Base-by-base conservation (phyloP, 106 monocot genomes). In the Dendrobium nobile region DNA sequence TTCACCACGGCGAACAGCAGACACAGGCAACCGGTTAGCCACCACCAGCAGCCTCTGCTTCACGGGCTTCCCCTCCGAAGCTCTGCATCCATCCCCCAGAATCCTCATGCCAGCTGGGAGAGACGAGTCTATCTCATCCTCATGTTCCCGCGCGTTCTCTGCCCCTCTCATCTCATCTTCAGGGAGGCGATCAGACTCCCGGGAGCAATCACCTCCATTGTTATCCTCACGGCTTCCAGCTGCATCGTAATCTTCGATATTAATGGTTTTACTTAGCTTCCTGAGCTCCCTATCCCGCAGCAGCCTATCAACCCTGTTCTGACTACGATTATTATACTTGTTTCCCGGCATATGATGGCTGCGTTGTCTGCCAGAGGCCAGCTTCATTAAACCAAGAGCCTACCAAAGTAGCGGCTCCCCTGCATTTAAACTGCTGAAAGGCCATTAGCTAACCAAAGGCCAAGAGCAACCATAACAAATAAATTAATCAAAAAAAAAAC, bases 1-100 rank as follows among this genome's bases (percentile, higher is more conserved):
- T 79, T 92, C 94, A 11, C 97, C 94, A 33, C 85, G 81, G 54
- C 97, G 81, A 56, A 92, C 91, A 22, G 97, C 97, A 0, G 97
- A 98, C 0, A 98, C 97, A 0, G 97, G 97, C 58, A 98, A 77
- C 79, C 97, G 79, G 80, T 98, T 98, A 0, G 97, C 97, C 44
- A 98, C 97, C 43, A 98, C 97, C 42, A 98, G 85, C 73, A 98
- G 81, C 80, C 97, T 56, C 89, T 98, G 97, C 84, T 89, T 94
- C 84, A 86, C 59, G 24, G 88, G 87, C 45, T 79, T 72, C 27
- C 80, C 90, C 37, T 79, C 84, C 11, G 77, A 77, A 22, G 55
- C 82, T 37, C 51, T 43, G 19, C 10, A 74, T 26, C 79, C 84
- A 10, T 84, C 79, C 43, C 79, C 26, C 15, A 45, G 54, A 41